Percentiles rank a stretch among this genome's conserved stretches.
Evolutionary conservation across 1,284 basidiomycete genomes (phyloP).

Genomic region (Trametes versicolor): DNA sequence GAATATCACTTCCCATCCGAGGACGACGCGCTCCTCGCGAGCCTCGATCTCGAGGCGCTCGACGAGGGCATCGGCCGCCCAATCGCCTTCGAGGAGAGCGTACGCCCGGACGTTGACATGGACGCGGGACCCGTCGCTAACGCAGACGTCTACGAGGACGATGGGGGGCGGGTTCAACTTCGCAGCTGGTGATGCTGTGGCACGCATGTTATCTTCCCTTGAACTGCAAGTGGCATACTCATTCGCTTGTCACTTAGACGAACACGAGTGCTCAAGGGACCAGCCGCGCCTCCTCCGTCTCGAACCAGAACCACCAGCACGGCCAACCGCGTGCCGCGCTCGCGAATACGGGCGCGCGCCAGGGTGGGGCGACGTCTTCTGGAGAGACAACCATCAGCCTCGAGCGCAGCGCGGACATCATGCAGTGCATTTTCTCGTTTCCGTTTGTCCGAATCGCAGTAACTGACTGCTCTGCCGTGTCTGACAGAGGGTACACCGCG

Average conservation of each 20-base stretch:
- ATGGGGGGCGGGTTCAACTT: slow-evolving; percentile 66
- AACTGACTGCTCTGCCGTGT: neutral
- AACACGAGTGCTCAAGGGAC: neutral
- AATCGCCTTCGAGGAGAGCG: slow-evolving; percentile 60
- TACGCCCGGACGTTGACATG: slow-evolving; percentile 30
- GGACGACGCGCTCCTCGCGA: slow-evolving; percentile 69
- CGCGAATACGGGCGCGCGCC: neutral
- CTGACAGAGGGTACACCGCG: slow-evolving; percentile 10
- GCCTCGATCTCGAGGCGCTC: slow-evolving; percentile 63
- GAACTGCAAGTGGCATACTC: neutral
- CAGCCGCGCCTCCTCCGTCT: neutral
- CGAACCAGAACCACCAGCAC: neutral
- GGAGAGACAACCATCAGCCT: slow-evolving; percentile 30
- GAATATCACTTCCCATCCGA: slow-evolving; percentile 66
- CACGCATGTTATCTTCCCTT: neutral
- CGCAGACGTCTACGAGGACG: slow-evolving; percentile 34
- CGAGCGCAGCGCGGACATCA: slow-evolving; percentile 52
- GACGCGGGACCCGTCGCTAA: slow-evolving; percentile 8
- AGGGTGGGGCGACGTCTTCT: neutral
- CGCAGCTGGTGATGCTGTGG: slow-evolving; percentile 51
- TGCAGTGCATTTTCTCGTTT: slow-evolving; percentile 48
- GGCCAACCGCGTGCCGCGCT: neutral
- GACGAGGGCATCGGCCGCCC: slow-evolving; percentile 51
- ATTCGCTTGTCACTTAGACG: neutral
- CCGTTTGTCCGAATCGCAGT: neutral